phyloP scores from a whole-genome alignment of 1,284 basidiomycete species.

The Pascua sp. region DNA sequence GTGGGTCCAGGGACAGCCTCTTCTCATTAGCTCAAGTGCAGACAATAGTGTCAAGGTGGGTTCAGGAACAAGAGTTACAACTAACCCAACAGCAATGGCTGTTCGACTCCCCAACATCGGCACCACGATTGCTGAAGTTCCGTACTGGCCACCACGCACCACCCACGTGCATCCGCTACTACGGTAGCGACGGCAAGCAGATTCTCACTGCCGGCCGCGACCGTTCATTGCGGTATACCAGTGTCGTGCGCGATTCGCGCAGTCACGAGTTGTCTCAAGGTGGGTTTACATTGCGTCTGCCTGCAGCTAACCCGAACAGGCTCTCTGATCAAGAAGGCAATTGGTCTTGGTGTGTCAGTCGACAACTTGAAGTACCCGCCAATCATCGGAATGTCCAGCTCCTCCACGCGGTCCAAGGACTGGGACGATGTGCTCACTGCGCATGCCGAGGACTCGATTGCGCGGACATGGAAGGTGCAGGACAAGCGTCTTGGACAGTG shows the following conservation, averaged over 20 bases:
- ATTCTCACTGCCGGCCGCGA: slow-evolving; percentile 79
- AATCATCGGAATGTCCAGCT: slow-evolving; percentile 72
- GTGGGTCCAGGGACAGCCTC: slow-evolving; percentile 86
- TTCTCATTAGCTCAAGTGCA: slow-evolving; percentile 79
- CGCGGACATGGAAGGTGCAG: slow-evolving; percentile 80
- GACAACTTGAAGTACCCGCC: slow-evolving; percentile 77
- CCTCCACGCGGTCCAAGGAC: slow-evolving; percentile 78
- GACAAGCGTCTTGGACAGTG: slow-evolving; percentile 75
- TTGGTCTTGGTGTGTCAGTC: slow-evolving; percentile 71
- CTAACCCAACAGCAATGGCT: slow-evolving; percentile 78
- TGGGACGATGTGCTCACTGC: slow-evolving; percentile 96
- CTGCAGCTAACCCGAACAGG: slow-evolving; percentile 52
- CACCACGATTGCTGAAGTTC: slow-evolving; percentile 84
- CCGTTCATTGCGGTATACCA: slow-evolving; percentile 81
- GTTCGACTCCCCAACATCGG: slow-evolving; percentile 82
- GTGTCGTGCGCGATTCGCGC: slow-evolving; percentile 87
- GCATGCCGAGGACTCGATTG: slow-evolving; percentile 74
- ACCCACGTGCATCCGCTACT: slow-evolving; percentile 88
- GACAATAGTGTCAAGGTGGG: slow-evolving; percentile 89
- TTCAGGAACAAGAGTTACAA: slow-evolving; percentile 6
- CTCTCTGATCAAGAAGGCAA: slow-evolving; percentile 79
- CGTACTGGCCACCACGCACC: slow-evolving; percentile 89
- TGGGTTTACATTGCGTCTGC: slow-evolving; percentile 28
- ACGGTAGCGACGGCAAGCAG: slow-evolving; percentile 94
- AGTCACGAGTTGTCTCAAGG: slow-evolving; percentile 95